phyloP scores from a whole-genome alignment of 345 rosid species.

The Citrus inodora region DNA sequence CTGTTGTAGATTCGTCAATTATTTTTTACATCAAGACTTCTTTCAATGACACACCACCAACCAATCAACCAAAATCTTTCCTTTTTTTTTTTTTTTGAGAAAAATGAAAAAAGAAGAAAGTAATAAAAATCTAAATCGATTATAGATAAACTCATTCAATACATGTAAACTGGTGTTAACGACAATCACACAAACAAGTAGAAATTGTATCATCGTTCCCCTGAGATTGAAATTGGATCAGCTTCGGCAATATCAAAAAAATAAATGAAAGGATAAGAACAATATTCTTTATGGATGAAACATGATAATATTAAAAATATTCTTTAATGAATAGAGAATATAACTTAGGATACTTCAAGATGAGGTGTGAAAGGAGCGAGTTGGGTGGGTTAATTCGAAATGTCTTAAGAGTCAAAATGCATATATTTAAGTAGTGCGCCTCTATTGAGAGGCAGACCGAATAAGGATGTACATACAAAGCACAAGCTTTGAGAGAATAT shows the following conservation, averaged over 20 bases:
- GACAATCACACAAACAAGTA: too few species aligned
- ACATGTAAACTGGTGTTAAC: neutral
- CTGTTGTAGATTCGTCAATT: neutral
- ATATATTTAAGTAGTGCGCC: neutral
- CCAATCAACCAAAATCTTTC: neutral
- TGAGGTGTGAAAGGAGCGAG: too few species aligned
- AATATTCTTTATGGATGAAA: too few species aligned
- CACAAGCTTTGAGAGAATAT: neutral
- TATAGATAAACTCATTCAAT: neutral
- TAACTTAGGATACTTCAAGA: neutral
- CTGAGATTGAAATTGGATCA: neutral
- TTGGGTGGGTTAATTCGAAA: neutral
- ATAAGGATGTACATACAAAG: conserved; percentile 1
- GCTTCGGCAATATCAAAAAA: neutral
- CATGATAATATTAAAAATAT: too few species aligned
- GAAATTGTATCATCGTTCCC: neutral
- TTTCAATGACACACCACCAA: too few species aligned
- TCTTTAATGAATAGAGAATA: neutral
- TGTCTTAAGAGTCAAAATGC: neutral
- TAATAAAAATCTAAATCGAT: neutral
- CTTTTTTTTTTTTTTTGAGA: too few species aligned
- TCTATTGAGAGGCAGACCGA: conserved; percentile 11
- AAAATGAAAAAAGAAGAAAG: too few species aligned
- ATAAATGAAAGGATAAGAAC: too few species aligned
- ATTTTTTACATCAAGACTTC: too few species aligned